These are phyloP conservation scores for Diaporthe destruens DNA, from an alignment of 2,329 filamentous ascomycete genomes.

Conservation along the genomic window DNA sequence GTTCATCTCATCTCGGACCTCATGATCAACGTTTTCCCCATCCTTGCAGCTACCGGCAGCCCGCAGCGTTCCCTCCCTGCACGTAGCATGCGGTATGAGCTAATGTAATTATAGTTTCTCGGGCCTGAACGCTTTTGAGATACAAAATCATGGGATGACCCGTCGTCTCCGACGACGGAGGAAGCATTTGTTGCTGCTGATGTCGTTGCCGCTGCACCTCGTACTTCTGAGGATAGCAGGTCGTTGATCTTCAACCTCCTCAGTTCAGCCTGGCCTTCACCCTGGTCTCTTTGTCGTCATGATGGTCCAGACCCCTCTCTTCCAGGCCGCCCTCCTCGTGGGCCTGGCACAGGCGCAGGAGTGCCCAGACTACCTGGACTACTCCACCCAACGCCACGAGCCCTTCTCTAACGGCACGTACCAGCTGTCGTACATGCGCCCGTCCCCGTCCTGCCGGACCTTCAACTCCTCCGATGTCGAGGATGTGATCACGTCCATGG, in stretches of 20 bases:
- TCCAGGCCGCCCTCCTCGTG: conserved; percentile 26
- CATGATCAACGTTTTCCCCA: conserved; percentile 26
- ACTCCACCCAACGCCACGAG: conserved; percentile 69
- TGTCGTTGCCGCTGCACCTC: background rate
- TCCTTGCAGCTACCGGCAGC: conserved; percentile 18
- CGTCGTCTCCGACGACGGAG: background rate
- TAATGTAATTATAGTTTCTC: conserved; percentile 13
- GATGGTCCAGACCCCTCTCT: conserved; percentile 11
- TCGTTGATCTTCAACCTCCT: conserved; percentile 5
- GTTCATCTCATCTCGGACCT: conserved; percentile 26
- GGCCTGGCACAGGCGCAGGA: conserved; percentile 26
- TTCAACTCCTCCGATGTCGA: conserved; percentile 85
- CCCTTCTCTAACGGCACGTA: conserved; percentile 84
- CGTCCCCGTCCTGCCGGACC: conserved; percentile 80
- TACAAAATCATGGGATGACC: conserved; percentile 18
- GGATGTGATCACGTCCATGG: conserved; percentile 78
- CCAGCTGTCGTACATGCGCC: conserved; percentile 84
- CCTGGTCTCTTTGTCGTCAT: background rate
- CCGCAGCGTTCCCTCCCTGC: background rate
- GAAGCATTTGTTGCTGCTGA: background rate
- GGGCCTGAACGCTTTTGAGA: background rate
- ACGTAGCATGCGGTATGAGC: conserved; percentile 14
- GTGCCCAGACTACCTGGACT: conserved; percentile 76
- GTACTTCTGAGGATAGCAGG: background rate
- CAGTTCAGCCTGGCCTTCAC: background rate